A percentile compares a stretch with the other conserved stretches of the same genome.
phyloP scores from a whole-genome alignment of 2,329 filamentous ascomycete species.

The Helotiales sp. region DNA sequence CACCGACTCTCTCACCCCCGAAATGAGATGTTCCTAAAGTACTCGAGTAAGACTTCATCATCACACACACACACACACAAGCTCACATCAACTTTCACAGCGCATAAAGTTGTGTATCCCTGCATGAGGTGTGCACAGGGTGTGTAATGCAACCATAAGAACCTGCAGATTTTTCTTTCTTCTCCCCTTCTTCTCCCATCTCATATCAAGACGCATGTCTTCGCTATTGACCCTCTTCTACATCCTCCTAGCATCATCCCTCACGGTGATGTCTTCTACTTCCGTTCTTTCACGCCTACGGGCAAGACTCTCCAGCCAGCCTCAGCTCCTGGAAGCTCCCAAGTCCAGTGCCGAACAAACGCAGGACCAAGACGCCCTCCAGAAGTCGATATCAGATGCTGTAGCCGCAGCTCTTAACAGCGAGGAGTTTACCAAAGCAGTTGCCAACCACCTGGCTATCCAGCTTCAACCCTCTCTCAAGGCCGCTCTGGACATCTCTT shows the following conservation, averaged over 20 bases:
- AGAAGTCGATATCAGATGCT: conserved; percentile 25
- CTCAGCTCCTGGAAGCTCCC: conserved; percentile 4
- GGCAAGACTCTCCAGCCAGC: conserved; percentile 15
- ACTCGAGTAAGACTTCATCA: conserved; percentile 17
- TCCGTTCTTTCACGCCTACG: conserved; percentile 16
- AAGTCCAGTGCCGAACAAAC: conserved; percentile 6
- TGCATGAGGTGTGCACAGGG: conserved; percentile 13
- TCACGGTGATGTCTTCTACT: conserved; percentile 18
- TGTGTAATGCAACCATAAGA: conserved; percentile 14
- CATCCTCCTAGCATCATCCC: conserved; percentile 16
- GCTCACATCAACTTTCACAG: conserved; percentile 7
- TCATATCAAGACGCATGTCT: conserved; percentile 22
- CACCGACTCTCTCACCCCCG: conserved; percentile 21
- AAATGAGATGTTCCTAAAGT: conserved; percentile 19
- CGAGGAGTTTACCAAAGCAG: conserved; percentile 32
- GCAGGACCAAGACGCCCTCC: conserved; percentile 19
- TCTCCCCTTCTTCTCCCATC: conserved; percentile 9
- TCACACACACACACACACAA: conserved; percentile 13
- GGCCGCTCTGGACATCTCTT: conserved; percentile 35
- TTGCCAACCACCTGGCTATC: conserved; percentile 37
- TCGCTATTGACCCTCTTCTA: conserved; percentile 20
- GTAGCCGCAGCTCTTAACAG: conserved; percentile 17
- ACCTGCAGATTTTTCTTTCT: conserved; percentile 1
- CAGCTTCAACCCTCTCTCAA: conserved; percentile 41
- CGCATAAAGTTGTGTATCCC: conserved; percentile 7